A percentile compares a stretch with the other conserved stretches of the same genome.
These are phyloP conservation scores for Articulospora tetracladia DNA, from an alignment of 495 filamentous ascomycete species.

Conservation along the genomic window DNA sequence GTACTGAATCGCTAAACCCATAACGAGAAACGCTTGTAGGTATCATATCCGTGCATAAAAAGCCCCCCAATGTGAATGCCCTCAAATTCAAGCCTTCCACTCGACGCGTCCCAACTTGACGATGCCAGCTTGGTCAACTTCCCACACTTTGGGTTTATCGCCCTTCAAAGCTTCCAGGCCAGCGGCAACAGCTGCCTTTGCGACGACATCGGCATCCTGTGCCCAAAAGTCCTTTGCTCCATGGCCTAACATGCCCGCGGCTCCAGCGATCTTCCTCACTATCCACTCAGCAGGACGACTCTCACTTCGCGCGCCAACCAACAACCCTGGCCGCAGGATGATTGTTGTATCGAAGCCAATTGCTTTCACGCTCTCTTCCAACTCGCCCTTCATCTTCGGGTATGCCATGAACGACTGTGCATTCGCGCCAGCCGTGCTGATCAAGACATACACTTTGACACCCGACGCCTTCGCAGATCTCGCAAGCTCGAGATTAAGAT, in stretches of 20 bases:
- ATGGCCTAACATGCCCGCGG: conserved; percentile 46
- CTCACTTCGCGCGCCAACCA: conserved; percentile 58
- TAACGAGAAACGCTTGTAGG: too few species aligned
- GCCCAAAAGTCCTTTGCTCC: conserved; percentile 61
- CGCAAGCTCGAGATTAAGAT: conserved; percentile 56
- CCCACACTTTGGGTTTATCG: conserved; percentile 24
- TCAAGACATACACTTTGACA: conserved; percentile 44
- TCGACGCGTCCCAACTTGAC: conserved; percentile 35
- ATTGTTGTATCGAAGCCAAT: conserved; percentile 65
- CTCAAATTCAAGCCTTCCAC: conserved; percentile 32
- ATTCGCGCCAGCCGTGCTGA: conserved; percentile 22
- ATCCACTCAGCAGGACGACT: conserved; percentile 47
- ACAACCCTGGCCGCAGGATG: conserved; percentile 63
- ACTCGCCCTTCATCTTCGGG: conserved; percentile 64
- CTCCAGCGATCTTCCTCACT: conserved; percentile 37
- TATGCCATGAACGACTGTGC: conserved; percentile 29
- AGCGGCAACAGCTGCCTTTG: conserved; percentile 55
- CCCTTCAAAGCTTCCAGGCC: conserved; percentile 28
- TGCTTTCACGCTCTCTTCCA: conserved; percentile 62
- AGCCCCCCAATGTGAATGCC: neutral
- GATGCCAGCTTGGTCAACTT: conserved; percentile 30
- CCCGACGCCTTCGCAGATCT: conserved; percentile 55
- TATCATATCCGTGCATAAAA: neutral
- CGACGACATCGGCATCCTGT: conserved; percentile 66
- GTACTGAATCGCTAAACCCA: too few species aligned